Evolutionary conservation across 2,329 filamentous ascomycete species (phyloP), one percentile per base, ranked within the genome.

Genomic region (Aureobasidium sp.): DNA sequence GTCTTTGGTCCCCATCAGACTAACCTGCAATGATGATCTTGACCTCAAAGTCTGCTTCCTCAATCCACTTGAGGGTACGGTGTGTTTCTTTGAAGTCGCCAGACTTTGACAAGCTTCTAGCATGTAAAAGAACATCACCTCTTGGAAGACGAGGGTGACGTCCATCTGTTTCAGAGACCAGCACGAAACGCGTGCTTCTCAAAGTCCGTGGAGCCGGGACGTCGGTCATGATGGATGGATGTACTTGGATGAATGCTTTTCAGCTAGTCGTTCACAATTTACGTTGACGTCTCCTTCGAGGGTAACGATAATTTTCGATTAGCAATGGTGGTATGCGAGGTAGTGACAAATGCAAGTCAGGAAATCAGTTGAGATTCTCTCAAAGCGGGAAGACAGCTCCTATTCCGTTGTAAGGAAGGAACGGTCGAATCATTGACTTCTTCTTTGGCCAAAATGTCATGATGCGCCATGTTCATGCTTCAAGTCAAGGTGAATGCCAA

Each of bases 121-220:
- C 88, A 70, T 91, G 88, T 55, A 91, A 85, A 37, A 92, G 78
- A 9, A 92, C 83, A 70, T 92, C 87, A 44, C 88, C 89, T 26
- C 80, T 80, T 0, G 89, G 88, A 1, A 91, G 79, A 13, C 70
- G 70, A 15, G 82, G 81, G 5, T 76, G 76, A 61, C 80, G 80
- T 70, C 89, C 89, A 73, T 91, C 88, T 1, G 88, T 91, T 74
- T 92, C 89, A 4, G 88, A 89, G 62, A 91, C 81, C 74, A 87
- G 90, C 58, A 91, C 87, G 62, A 91, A 81, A 64, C 88, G 82
- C 6, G 87, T 86, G 65, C 81, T 79, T 36, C 20, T n/a, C 3
- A 23, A 9, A 26, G 1, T 44, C 8, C 20, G 41, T 17, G 37
- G 13, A n/a, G 37, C 15, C 15, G 37, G 37, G 7, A 39, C 17